Base-by-base conservation (phyloP, 2,329 filamentous ascomycete species). In the Colletotrichum eleusines region DNA sequence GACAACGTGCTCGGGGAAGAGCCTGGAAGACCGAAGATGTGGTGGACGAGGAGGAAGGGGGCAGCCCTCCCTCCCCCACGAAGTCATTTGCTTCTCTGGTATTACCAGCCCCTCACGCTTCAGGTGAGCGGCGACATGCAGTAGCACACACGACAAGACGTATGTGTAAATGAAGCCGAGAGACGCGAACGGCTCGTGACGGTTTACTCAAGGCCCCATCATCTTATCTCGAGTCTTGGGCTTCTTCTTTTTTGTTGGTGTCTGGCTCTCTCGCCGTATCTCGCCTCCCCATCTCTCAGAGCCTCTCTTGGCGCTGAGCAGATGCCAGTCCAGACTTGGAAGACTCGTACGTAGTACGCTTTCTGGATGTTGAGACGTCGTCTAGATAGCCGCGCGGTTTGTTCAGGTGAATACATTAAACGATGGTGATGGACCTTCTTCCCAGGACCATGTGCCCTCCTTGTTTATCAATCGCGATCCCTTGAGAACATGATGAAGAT, bases 61-160 rank as follows among this genome's bases (percentile, higher is more conserved):
- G 28, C 20, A 44, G 42, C 18, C 48, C n/a, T n/a, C n/a, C n/a
- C n/a, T n/a, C n/a, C 26, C 18, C 64, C 69, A 63, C 66, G 65
- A 69, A 69, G 69, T 72, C 69, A 73, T 73, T 69, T 73, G 63
- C 69, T 62, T 48, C 46, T 65, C 48, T 57, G 51, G 66, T 72
- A 73, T 73, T 73, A 65, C 58, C 46, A 40, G 72, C 69, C 62
- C 72, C 72, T 65, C 18, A 48, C 59, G 69, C 72, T 72, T 71
- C 69, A 72, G 69, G 69, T 72, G 64, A 72, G 65, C 58, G 46
- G 72, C 59, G 44, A 58, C 68, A 48, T 68, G 64, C 68, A 63
- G 63, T 63, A 63, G 50, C 64, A 68, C n/a, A n/a, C n/a, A n/a
- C n/a, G 28, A 35, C 58, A 68, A 26, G n/a, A n/a, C n/a, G 53